These are phyloP conservation scores for Ramularia endophylla DNA, from an alignment of 2,329 filamentous ascomycete species.

Conservation along the genomic window DNA sequence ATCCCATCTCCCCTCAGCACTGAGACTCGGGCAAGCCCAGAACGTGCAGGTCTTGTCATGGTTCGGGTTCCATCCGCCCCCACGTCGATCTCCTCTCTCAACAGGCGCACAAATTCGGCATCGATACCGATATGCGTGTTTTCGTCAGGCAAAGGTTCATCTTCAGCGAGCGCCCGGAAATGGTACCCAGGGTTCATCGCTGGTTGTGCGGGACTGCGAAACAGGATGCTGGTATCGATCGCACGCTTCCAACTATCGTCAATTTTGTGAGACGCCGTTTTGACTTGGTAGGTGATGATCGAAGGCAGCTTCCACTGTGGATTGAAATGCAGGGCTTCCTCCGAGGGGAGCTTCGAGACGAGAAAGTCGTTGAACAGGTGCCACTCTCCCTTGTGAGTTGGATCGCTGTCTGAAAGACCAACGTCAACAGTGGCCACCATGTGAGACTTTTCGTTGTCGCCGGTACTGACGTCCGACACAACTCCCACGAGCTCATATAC, in stretches of 20 bases:
- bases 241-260: constrained; percentile 81
- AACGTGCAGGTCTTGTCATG: constrained; percentile 84
- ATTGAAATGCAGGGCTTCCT: constrained; percentile 86
- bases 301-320: constrained; percentile 89
- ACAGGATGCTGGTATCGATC: constrained; percentile 79
- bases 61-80: constrained; percentile 90
- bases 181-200: constrained; percentile 22
- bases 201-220: constrained; percentile 58
- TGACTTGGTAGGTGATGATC: constrained; percentile 79
- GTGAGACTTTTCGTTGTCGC: constrained; percentile 80
- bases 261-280: constrained; percentile 71
- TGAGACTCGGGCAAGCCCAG: constrained; percentile 87
- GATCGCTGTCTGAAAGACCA: constrained; percentile 52
- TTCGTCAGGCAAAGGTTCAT: constrained; percentile 57
- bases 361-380: constrained; percentile 97
- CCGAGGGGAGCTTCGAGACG: constrained; percentile 69
- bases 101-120: constrained; percentile 90
- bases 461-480: constrained; percentile 82
- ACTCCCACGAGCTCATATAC: constrained; percentile 90
- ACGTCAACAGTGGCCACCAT: constrained; percentile 87
- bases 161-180: constrained; percentile 24
- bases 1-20: constrained; percentile 76
- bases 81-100: constrained; percentile 92
- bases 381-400: constrained; percentile 67
- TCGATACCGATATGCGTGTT: constrained; percentile 71